Evolutionary conservation across 352 stramenopile genomes (phyloP), one percentile per base, ranked within the genome.

Genomic region (Pythium diclinum): DNA sequence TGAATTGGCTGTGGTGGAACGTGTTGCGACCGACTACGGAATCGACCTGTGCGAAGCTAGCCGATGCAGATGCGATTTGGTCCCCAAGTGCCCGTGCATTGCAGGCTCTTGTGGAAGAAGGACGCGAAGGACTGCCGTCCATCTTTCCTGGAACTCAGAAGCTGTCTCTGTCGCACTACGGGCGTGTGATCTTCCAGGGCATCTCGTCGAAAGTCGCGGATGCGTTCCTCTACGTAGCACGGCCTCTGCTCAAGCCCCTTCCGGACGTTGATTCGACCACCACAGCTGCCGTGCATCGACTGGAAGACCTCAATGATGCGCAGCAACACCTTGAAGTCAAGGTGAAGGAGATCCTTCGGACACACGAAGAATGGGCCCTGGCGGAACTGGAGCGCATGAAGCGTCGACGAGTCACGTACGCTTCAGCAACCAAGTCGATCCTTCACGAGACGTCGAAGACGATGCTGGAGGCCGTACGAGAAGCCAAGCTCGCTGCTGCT

Each of bases 301-400:
- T 66, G 32, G 34, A 47, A 7, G 38, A 68, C 1, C 58, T 59
- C 49, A 61, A 25, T 30, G 74, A 61, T 6, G 68, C 65, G 13
- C 68, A 75, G 34, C 36, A 52, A 11, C n/a, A 54, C 32, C 40
- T 79, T 9, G 51, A 67, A 16, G 49, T 61, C 2, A 70, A 68
- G 36, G 40, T 78, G 5, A 67, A 76, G 16, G 61, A 61, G n/a
- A 48, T 76, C 21, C 59, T 87, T 10, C 68, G 59, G 28, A 56
- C 67, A 14, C 69, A 86, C 21, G 74, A 88, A 61, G 72, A 66
- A 38, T 77, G 67, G 59, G 73, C 69, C 6, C 17, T 85, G 19
- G 69, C 72, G 6, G 69, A 88, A 42, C 67, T 88, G 5, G 67
- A 85, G 33, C 72, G 71, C 3, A 79, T 86, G 57, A 79, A 87